A percentile compares a stretch with the other conserved stretches of the same genome.
phyloP scores from a whole-genome alignment of 768 basidiomycete genomes.

The Lactarius psammicola region DNA sequence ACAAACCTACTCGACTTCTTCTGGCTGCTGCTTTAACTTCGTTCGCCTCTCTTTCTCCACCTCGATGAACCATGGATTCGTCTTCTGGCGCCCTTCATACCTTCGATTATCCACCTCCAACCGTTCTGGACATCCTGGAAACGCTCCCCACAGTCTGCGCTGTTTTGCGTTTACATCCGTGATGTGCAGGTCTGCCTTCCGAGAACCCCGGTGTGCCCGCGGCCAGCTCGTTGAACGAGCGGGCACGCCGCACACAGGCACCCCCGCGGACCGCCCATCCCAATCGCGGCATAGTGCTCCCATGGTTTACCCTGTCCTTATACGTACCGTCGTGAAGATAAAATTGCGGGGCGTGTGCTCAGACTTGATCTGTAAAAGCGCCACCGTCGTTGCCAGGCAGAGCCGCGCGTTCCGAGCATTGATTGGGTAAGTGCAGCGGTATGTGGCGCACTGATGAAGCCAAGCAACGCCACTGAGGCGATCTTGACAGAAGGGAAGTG shows the following conservation, averaged over 20 bases:
- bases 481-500: conserved; percentile 1
- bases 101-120: background rate
- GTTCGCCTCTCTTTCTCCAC: conserved; percentile 14
- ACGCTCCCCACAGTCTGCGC: background rate
- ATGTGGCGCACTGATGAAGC: background rate
- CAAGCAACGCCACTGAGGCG: background rate
- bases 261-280: background rate
- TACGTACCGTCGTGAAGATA: background rate
- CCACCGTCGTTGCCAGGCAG: background rate
- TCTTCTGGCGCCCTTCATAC: background rate
- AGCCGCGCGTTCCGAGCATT: background rate
- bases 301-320: background rate
- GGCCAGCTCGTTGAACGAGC: background rate
- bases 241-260: background rate
- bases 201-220: background rate
- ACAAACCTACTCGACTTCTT: background rate
- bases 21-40: background rate
- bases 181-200: background rate
- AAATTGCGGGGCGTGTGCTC: background rate
- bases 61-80: background rate
- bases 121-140: background rate
- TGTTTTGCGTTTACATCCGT: background rate
- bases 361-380: background rate
- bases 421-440: background rate
- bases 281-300: background rate